Evolutionary conservation across 164 flowering plant genomes (phyloP).

Genomic region (Macadamia integrifolia): DNA sequence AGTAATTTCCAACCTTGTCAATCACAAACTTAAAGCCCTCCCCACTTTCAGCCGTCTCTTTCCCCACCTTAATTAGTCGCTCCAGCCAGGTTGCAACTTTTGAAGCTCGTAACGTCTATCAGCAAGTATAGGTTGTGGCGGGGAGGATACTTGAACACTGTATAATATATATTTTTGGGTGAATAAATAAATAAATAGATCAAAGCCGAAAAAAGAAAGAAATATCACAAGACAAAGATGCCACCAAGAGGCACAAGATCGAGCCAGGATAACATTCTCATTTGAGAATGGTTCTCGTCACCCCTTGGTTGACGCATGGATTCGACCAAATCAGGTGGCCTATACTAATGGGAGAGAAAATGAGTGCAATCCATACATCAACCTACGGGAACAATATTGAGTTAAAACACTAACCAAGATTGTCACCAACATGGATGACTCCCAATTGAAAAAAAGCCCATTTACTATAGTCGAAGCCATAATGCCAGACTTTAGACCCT

Average conservation of each 20-base stretch:
- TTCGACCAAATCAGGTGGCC: too few relatives aligned
- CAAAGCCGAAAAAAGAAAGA: too few relatives aligned
- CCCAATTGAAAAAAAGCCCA: constrained; percentile 32
- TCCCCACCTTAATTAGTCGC: background rate
- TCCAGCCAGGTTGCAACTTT: background rate
- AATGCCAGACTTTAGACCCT: constrained; percentile 40
- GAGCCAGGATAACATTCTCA: too few relatives aligned
- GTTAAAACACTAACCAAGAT: constrained; percentile 25
- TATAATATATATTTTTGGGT: too few relatives aligned
- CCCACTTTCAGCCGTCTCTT: background rate
- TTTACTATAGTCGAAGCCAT: constrained; percentile 40
- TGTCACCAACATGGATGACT: constrained; percentile 36
- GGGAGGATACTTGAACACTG: background rate
- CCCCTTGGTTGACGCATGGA: too few relatives aligned
- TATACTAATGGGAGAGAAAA: too few relatives aligned
- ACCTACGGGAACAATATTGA: too few relatives aligned
- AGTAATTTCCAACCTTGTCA: constrained; percentile 15
- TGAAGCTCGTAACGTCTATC: background rate
- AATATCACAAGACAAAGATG: too few relatives aligned
- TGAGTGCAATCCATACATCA: too few relatives aligned
- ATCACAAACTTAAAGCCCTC: constrained; percentile 4
- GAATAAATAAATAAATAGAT: too few relatives aligned
- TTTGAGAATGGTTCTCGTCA: too few relatives aligned
- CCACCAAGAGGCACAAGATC: too few relatives aligned
- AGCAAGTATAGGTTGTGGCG: background rate